These are phyloP conservation scores for Jackrogersella multiformis DNA, from an alignment of 495 filamentous ascomycete genomes.

Conservation along the genomic window DNA sequence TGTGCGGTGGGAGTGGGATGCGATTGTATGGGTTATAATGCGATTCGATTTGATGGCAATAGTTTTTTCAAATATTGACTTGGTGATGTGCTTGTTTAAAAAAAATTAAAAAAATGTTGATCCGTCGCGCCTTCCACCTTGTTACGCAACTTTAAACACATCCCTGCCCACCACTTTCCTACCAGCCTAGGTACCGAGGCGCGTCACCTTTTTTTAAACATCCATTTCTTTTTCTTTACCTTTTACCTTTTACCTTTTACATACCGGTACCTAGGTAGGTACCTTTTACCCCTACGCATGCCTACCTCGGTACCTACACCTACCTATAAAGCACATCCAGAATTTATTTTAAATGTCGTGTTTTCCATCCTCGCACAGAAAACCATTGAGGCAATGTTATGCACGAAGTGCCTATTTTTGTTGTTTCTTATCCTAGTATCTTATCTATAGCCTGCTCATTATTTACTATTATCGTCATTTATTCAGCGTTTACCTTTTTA, in stretches of 20 bases:
- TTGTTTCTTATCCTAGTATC: constrained; percentile 1
- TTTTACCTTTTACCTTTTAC: constrained; percentile 6
- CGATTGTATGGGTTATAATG: constrained; percentile 11
- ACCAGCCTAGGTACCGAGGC: constrained; percentile 28
- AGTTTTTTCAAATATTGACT: constrained; percentile 41
- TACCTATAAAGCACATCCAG: too few relatives aligned
- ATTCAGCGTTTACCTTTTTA: constrained; percentile 15
- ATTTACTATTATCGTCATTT: constrained; percentile 17
- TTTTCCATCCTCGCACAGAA: too few relatives aligned
- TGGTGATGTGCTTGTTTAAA: constrained; percentile 44
- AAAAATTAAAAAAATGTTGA: constrained; percentile 32
- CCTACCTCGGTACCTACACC: too few relatives aligned
- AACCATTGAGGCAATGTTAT: constrained; percentile 31
- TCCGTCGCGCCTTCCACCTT: constrained; percentile 38
- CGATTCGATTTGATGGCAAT: constrained; percentile 13
- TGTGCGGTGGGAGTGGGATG: not conserved
- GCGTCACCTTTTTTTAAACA: constrained; percentile 31
- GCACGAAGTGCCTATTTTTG: constrained; percentile 33
- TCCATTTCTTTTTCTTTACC: constrained; percentile 17
- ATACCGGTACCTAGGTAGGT: too few relatives aligned
- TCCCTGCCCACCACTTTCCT: constrained; percentile 34
- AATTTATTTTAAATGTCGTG: too few relatives aligned
- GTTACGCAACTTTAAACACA: constrained; percentile 39
- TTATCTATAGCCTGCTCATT: constrained; percentile 8
- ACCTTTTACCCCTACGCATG: too few relatives aligned